Evolutionary conservation across 306 rosid genomes (phyloP).

Genomic region (Parietaria judaica): DNA sequence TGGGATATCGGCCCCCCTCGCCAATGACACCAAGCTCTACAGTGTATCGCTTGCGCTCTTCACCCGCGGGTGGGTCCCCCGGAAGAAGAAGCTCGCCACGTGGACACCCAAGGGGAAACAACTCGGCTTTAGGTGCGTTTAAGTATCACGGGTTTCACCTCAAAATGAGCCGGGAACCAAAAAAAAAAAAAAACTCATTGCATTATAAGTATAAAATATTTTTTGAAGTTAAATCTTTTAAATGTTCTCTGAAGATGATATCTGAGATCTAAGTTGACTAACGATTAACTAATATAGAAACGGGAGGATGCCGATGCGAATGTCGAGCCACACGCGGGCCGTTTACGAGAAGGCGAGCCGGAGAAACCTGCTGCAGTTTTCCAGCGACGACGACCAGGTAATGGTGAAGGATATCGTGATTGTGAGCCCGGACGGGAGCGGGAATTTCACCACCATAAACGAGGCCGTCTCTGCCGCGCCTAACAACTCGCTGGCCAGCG

Average conservation of each 20-base stretch:
- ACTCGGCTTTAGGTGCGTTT: constrained; percentile 19
- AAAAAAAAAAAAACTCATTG: too few relatives aligned
- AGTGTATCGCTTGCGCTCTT: constrained; percentile 68
- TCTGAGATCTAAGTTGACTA: too few relatives aligned
- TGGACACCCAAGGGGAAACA: constrained; percentile 29
- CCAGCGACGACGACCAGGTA: constrained; percentile 23
- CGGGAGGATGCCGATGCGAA: constrained; percentile 59
- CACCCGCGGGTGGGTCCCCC: constrained; percentile 64
- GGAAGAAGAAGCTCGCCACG: constrained; percentile 16
- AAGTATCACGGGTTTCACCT: too few relatives aligned
- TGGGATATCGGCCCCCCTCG: constrained; percentile 56
- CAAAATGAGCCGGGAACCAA: too few relatives aligned
- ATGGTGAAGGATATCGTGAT: constrained; percentile 50
- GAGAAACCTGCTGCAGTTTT: constrained; percentile 41
- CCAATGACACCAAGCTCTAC: constrained; percentile 66
- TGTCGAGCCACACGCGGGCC: constrained; percentile 44
- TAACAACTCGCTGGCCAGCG: constrained; percentile 39
- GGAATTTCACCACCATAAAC: constrained; percentile 62
- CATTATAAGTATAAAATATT: too few relatives aligned
- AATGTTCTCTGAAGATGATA: too few relatives aligned
- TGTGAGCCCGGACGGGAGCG: constrained; percentile 68
- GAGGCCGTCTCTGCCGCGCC: constrained; percentile 83
- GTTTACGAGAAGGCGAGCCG: constrained; percentile 57
- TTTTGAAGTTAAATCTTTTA: too few relatives aligned
- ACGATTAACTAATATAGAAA: constrained; percentile 13